Evolutionary conservation across 345 rosid species (phyloP).

Genomic region (Litchi chinensis): DNA sequence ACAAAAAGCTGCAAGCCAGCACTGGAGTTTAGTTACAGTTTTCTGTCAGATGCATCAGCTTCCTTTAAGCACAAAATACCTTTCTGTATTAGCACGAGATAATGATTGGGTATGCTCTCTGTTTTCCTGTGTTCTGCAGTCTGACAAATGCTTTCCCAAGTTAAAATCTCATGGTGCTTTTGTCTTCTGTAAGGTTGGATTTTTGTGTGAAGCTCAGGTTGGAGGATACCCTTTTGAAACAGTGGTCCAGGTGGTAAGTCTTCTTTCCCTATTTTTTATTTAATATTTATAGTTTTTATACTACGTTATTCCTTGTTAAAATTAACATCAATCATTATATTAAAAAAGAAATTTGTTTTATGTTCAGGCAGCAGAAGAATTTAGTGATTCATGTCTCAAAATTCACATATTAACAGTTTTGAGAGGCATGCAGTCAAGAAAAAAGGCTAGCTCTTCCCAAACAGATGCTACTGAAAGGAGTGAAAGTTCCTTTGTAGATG

Average conservation of each 20-base stretch:
- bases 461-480: conserved; percentile 47
- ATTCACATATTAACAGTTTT: conserved; percentile 84
- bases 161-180: conserved; percentile 26
- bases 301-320: background rate
- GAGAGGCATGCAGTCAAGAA: conserved; percentile 76
- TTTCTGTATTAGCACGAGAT: conserved; percentile 86
- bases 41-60: conserved; percentile 94
- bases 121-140: conserved; percentile 12
- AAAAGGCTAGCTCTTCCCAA: conserved; percentile 52
- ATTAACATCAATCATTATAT: conserved; percentile 3
- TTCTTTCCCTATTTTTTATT: conserved; percentile 18
- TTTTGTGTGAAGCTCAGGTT: conserved; percentile 89
- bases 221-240: conserved; percentile 90
- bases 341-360: conserved; percentile 15
- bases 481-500: conserved; percentile 54
- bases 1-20: conserved; percentile 85
- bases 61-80: conserved; percentile 90
- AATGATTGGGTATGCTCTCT: conserved; percentile 87
- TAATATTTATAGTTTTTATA: background rate
- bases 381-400: conserved; percentile 82
- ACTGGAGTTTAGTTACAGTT: conserved; percentile 85
- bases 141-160: conserved; percentile 10
- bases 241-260: conserved; percentile 78
- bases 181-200: conserved; percentile 78
- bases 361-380: conserved; percentile 84